These are phyloP conservation scores for Crucibulum cyathiforme DNA, from an alignment of 1,284 basidiomycete species.

Conservation along the genomic window DNA sequence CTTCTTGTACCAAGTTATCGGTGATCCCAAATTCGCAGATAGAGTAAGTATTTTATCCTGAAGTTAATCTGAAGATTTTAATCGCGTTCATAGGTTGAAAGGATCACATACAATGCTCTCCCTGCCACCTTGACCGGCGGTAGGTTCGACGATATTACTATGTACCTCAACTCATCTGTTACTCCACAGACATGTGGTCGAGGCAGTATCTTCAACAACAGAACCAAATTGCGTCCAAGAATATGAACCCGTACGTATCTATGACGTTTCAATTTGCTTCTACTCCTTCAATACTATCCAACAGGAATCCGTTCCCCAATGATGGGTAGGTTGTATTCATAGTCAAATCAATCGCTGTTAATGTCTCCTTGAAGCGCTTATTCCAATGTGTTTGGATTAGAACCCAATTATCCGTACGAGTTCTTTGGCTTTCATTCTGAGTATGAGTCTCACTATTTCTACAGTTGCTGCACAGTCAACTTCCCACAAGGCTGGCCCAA, in stretches of 20 bases:
- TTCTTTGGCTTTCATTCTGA: background rate
- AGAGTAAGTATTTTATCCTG: conserved; percentile 37
- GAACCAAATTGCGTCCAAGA: conserved; percentile 64
- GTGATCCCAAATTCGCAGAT: conserved; percentile 62
- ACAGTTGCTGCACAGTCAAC: conserved; percentile 66
- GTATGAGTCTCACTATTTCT: background rate
- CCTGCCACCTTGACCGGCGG: conserved; percentile 61
- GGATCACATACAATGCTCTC: conserved; percentile 64
- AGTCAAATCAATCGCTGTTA: background rate
- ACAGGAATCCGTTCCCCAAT: conserved; percentile 58
- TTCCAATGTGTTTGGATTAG: conserved; percentile 62
- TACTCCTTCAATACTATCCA: background rate
- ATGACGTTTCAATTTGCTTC: background rate
- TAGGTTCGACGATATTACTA: conserved; percentile 10
- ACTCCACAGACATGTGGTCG: conserved; percentile 56
- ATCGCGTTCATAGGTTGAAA: conserved; percentile 50
- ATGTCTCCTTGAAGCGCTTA: conserved; percentile 44
- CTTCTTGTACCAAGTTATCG: conserved; percentile 63
- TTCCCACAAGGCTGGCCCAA: conserved; percentile 69
- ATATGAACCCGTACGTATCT: conserved; percentile 57
- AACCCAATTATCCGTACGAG: conserved; percentile 53
- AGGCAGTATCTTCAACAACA: conserved; percentile 66
- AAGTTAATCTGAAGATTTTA: background rate
- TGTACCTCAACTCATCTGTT: background rate
- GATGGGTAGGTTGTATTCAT: conserved; percentile 46